Base-by-base conservation (phyloP, 2,329 filamentous ascomycete species). In the Fusarium sp. region DNA sequence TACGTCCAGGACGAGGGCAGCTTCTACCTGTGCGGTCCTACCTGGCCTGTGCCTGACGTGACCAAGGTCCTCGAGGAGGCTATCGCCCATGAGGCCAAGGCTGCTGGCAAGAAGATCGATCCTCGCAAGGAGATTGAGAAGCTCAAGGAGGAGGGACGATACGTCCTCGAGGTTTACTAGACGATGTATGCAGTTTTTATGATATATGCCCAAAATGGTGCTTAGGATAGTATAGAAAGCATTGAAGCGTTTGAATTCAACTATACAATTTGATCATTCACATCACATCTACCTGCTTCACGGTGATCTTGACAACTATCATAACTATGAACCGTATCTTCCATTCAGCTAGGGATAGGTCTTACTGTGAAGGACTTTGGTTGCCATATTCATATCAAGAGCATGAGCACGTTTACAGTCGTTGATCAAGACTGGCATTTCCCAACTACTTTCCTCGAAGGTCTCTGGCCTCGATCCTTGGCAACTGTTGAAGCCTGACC, bases 31-130 rank as follows among this genome's bases (percentile, higher is more conserved):
- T 99, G 96, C 79, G 96, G 96, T 43, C 96, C 96, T 29, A 99
- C 96, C 2, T 99, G 96, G 96, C 96, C 96, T 15, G 96, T 99
- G 57, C 96, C 96, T 9, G 96, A 99, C 82, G 95, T 99, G 54
- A 98, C 94, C 2, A 91, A 91, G 71, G 96, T 99, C 66, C 83
- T 99, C 61, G 91, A 97, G 86, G 96, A 99, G 85, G 95, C 95
- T 23, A 93, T 98, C 73, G 89, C 89, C 47, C 83, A 84, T 31
- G 92, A 97, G 77, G 93, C 91, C 46, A 90, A 89, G 85, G 81
- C 80, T 48, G 84, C 80, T 67, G 89, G 89, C 57, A 93, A 91
- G 84, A 98, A 95, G 89, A 86, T 97, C 39, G 94, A 97, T 77
- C 84, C 91, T 5, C 86, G 86, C 74, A 94, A 94, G 86, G 94